phyloP scores from a whole-genome alignment of 345 rosid species.

The Schrenkiella parvula region DNA sequence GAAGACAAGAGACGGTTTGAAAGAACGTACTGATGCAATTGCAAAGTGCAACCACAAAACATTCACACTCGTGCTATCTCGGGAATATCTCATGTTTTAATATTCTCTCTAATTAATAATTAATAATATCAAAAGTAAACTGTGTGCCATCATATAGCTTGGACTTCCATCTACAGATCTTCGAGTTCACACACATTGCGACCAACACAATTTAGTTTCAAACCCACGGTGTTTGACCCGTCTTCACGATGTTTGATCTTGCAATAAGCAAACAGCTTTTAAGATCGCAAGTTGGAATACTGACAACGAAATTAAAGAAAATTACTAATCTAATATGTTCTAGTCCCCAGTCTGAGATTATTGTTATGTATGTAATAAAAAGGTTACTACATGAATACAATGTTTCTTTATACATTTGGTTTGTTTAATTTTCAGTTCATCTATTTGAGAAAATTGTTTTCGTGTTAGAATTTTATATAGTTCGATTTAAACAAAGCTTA shows the following conservation, averaged over 20 bases:
- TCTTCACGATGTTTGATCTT: constrained; percentile 1
- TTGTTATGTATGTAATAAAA: neutral
- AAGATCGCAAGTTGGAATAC: neutral
- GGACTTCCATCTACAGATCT: constrained; percentile 3
- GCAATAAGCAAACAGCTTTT: neutral
- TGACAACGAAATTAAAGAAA: neutral
- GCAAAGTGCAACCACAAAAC: constrained; percentile 34
- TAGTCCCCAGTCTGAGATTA: neutral
- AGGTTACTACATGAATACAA: neutral
- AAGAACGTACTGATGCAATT: constrained; percentile 26
- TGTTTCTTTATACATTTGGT: neutral
- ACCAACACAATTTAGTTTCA: constrained; percentile 18
- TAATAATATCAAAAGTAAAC: constrained; percentile 4
- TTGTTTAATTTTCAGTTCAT: neutral
- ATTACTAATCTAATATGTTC: neutral
- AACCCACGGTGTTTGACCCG: constrained; percentile 26
- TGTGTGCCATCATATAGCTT: neutral
- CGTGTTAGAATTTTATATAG: neutral
- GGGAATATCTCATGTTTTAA: constrained; percentile 27
- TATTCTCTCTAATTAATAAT: neutral
- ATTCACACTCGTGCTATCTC: constrained; percentile 29
- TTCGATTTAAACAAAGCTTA: neutral
- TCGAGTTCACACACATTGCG: constrained; percentile 23
- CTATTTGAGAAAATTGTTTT: neutral
- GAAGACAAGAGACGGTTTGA: constrained; percentile 29